Percentiles rank a stretch among this genome's conserved stretches.
phyloP scores from a whole-genome alignment of 768 basidiomycete genomes.

The Neoboletus brunneissimus region DNA sequence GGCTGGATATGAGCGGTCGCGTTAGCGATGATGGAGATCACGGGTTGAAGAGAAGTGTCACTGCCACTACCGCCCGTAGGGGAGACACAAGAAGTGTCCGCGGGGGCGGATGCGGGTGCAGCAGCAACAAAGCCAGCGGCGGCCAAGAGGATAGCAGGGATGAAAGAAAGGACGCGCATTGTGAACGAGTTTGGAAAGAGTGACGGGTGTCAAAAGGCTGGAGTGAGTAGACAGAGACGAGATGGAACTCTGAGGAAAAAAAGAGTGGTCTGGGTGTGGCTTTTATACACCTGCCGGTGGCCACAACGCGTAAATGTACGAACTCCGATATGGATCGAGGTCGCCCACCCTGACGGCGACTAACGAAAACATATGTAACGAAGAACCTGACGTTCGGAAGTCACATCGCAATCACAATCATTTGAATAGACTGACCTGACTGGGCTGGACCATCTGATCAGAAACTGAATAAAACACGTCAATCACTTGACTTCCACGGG shows the following conservation, averaged over 20 bases:
- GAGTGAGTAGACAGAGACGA: not conserved
- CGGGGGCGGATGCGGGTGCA: not conserved
- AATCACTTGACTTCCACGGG: not conserved
- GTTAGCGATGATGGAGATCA: slow-evolving; percentile 13
- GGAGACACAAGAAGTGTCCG: slow-evolving; percentile 4
- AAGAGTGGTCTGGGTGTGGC: not conserved
- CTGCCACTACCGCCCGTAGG: slow-evolving; percentile 2
- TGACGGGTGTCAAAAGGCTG: slow-evolving; percentile 11
- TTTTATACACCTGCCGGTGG: slow-evolving; percentile 21
- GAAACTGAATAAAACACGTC: slow-evolving; percentile 9
- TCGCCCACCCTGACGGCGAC: not conserved
- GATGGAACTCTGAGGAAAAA: slow-evolving; percentile 1
- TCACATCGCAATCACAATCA: slow-evolving; percentile 34
- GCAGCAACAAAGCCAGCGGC: slow-evolving; percentile 9
- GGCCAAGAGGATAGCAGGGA: slow-evolving; percentile 11
- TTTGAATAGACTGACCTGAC: slow-evolving; percentile 18
- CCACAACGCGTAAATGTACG: not conserved
- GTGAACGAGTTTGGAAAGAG: slow-evolving; percentile 8
- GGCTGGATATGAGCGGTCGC: slow-evolving; percentile 6
- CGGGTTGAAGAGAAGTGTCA: slow-evolving; percentile 9
- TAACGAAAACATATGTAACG: not conserved
- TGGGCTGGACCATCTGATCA: not conserved
- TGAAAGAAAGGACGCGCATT: slow-evolving; percentile 18
- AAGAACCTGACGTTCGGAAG: not conserved
- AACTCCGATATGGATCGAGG: not conserved